Base-by-base conservation (phyloP, 805 yeast species). In the Candida vartiovaarae region DNA sequence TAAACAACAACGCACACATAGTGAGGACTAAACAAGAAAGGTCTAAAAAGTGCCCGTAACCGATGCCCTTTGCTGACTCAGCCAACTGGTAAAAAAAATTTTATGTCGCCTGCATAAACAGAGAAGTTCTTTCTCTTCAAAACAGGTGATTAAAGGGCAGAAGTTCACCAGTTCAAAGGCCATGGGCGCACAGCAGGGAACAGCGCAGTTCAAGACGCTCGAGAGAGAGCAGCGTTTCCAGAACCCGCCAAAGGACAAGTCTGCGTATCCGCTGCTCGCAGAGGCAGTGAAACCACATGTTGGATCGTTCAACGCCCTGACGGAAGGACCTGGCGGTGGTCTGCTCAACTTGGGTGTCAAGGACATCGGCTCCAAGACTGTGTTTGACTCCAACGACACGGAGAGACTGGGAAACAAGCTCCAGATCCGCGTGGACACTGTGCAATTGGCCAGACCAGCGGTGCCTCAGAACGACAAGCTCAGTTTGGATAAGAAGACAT, bases 211-310 rank as follows among this genome's bases (percentile, higher is more conserved):
- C 58, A 66, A 63, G 61, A 93, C 99, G 37, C 71, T 93, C 55
- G 95, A 89, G 64, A 80, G 96, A 57, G 97, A 91, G 60, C 62
- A 74, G 48, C 76, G 95, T 54, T 93, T 88, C 68, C 75, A 76
- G 55, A 80, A 86, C 61, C 99, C 99, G 38, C 95, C 97, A 41
- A 82, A 78, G 66, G 95, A 86, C 58, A 76, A 84, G 61, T 73
- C 87, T 29, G 86, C 86, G 6, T 91, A 69, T 57, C 96, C 96
- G 11, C 66, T 89, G 34, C 73, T 93, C 32, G 76, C 76, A 46
- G 95, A 88, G 50, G 98, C 99, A 11, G 93, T 93, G 34, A 79
- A 80, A 45, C 99, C 99, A 5, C 99, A 93, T 63, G 77, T 93
- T 44, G 97, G 95, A 7, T 91, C 98, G 2, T 93, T 93, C 73